phyloP scores from a whole-genome alignment of 805 yeast species.

The Nakazawaea holstii region DNA sequence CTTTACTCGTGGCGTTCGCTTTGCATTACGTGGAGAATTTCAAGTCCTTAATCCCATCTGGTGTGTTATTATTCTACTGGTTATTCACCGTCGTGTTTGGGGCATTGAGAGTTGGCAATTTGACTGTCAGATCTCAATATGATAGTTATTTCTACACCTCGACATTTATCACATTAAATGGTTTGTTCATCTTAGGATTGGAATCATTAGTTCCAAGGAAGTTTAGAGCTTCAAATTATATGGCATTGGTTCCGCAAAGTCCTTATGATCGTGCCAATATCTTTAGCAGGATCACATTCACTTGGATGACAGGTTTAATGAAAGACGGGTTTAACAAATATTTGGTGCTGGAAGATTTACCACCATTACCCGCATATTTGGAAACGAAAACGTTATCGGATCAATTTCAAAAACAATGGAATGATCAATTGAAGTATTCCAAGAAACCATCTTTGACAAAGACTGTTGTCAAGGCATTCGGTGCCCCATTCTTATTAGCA shows the following conservation, averaged over 20 bases:
- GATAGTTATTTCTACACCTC: slow-evolving; percentile 21
- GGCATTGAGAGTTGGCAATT: slow-evolving; percentile 36
- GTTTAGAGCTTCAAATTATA: background rate
- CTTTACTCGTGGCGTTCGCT: slow-evolving; percentile 44
- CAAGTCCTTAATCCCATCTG: slow-evolving; percentile 30
- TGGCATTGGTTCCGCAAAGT: slow-evolving; percentile 30
- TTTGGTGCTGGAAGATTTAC: slow-evolving; percentile 57
- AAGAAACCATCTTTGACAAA: slow-evolving; percentile 25
- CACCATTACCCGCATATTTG: slow-evolving; percentile 66
- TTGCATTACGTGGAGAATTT: slow-evolving; percentile 42
- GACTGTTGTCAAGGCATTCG: slow-evolving; percentile 70
- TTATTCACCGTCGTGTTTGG: slow-evolving; percentile 43
- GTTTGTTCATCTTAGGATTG: slow-evolving; percentile 34
- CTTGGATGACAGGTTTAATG: slow-evolving; percentile 60
- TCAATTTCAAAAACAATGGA: slow-evolving; percentile 57
- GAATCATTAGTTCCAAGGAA: slow-evolving; percentile 35
- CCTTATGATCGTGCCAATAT: slow-evolving; percentile 44
- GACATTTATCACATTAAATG: slow-evolving; percentile 30
- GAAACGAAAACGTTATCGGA: slow-evolving; percentile 48
- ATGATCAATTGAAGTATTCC: slow-evolving; percentile 35
- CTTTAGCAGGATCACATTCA: slow-evolving; percentile 46
- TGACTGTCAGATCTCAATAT: slow-evolving; percentile 29
- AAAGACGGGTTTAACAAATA: slow-evolving; percentile 41
- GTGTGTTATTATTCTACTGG: slow-evolving; percentile 38
- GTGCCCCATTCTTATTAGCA: slow-evolving; percentile 61